Base-by-base conservation (phyloP, 768 basidiomycete species). In the Trametes villosa region DNA sequence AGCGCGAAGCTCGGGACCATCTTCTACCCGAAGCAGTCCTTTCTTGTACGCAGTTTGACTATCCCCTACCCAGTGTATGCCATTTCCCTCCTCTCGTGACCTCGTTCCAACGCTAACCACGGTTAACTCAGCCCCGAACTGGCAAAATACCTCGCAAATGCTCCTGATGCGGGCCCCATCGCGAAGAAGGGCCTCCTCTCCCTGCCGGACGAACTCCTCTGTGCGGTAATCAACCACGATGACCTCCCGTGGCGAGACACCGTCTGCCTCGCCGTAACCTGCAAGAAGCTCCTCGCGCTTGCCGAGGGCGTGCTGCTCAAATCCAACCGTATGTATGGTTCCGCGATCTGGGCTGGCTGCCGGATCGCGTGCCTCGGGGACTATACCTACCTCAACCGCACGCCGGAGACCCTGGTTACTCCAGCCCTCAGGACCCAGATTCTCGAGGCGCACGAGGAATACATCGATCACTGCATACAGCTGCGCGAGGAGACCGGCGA, bases 311-410 rank as follows among this genome's bases (percentile, higher is more conserved):
- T 8, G 18, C 8, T 38, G 13, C 6, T 38, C 36, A 38, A 18
- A 11, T 15, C 26, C 2, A 4, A 1, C 2, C 49, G 31, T 20
- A 46, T n/a, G 27, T n/a, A 24, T 44, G 22, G 33, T 7, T 55
- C 55, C 27, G 60, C 49, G 9, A 13, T 34, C 22, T 59, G 62
- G 29, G 53, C 59, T 3, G 49, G 44, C 15, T 45, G 36, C 45
- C 65, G 27, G n/a, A 26, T 89, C 87, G 38, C 91, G 89, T 17
- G 85, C 85, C 64, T 92, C 88, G 22, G 87, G 84, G 12, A 92
- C 89, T 40, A 94, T 78, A 67, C 40, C 9, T 7, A 24, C 20
- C 42, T 30, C 49, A 41, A 59, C 18, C 31, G 46, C 17, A 17
- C 41, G 20, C 50, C 57, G 9, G 40, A 33, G n/a, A 3, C 49